Conservation (phyloP, 2,329 filamentous ascomycete species). For the Tolypocladium inflatum region DNA sequence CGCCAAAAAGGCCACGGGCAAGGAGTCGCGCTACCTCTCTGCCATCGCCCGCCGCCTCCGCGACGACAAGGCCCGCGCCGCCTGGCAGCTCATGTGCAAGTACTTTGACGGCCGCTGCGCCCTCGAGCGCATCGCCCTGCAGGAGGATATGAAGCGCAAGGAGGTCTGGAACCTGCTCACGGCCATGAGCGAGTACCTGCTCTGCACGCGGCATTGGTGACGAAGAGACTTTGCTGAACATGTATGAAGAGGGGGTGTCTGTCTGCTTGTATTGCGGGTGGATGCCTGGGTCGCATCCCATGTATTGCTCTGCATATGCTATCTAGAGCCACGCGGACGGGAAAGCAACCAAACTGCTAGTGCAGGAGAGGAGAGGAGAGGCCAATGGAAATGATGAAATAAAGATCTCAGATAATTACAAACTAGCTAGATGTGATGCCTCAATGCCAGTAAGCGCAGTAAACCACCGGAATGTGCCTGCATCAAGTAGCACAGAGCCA, state of each 20-base stretch:
- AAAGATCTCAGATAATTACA: not conserved
- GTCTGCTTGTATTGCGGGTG: not conserved
- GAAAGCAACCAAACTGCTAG: not conserved
- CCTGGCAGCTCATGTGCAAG: conserved; percentile 67
- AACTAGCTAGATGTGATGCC: not conserved
- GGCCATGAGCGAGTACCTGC: conserved; percentile 57
- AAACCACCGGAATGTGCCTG: not conserved
- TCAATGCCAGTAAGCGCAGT: not conserved
- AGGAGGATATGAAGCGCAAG: conserved; percentile 80
- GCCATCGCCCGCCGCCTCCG: conserved; percentile 46
- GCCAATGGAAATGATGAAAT: not conserved
- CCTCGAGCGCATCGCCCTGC: conserved; percentile 76
- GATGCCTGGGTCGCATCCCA: not conserved
- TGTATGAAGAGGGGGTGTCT: not conserved
- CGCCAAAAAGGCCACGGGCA: conserved; percentile 67
- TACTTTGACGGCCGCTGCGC: conserved; percentile 84
- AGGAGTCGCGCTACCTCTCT: conserved; percentile 65
- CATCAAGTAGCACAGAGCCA: not conserved
- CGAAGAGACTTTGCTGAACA: not conserved
- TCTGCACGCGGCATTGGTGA: conserved; percentile 63
- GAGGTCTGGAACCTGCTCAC: conserved; percentile 60
- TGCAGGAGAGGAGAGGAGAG: not conserved
- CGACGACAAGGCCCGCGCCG: conserved; percentile 49
- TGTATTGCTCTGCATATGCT: not conserved
- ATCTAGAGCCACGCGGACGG: not conserved